A percentile compares a stretch with the other conserved stretches of the same genome.
phyloP scores from a whole-genome alignment of 345 rosid genomes.

The Arabis hirsuta region DNA sequence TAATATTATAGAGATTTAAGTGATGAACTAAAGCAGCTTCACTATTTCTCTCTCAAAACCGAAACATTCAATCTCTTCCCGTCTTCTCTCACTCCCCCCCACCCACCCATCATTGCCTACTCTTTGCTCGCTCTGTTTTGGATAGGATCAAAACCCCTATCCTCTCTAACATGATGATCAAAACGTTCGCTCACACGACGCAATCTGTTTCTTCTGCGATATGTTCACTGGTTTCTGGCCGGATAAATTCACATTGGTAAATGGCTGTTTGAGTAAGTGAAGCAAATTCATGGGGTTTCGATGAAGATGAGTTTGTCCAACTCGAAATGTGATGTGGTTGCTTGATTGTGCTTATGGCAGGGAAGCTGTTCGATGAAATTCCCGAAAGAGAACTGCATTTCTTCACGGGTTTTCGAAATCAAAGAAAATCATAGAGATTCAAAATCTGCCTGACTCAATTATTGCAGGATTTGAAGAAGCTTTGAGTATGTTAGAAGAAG shows the following conservation, averaged over 20 bases:
- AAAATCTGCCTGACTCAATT: slow-evolving; percentile 49
- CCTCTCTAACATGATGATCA: slow-evolving; percentile 49
- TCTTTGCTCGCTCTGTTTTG: slow-evolving; percentile 56
- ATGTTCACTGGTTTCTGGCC: slow-evolving; percentile 43
- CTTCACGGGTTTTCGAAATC: slow-evolving; percentile 55
- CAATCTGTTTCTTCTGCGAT: slow-evolving; percentile 45
- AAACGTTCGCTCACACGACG: slow-evolving; percentile 53
- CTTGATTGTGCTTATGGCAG: slow-evolving; percentile 21
- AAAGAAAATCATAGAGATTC: slow-evolving; percentile 40
- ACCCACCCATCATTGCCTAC: slow-evolving; percentile 42
- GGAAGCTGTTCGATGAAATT: slow-evolving; percentile 56
- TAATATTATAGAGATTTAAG: no score
- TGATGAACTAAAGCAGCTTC: slow-evolving; percentile 43
- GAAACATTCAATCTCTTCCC: slow-evolving; percentile 48
- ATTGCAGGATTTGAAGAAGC: slow-evolving; percentile 53
- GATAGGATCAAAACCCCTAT: slow-evolving; percentile 39
- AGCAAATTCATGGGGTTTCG: slow-evolving; percentile 61
- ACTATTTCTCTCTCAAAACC: slow-evolving; percentile 55
- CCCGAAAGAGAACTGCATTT: slow-evolving; percentile 49
- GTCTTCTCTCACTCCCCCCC: slow-evolving; percentile 48
- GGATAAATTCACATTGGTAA: slow-evolving; percentile 54
- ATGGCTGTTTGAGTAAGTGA: slow-evolving; percentile 59
- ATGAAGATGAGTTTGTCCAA: slow-evolving; percentile 62
- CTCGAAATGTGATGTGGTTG: slow-evolving; percentile 36
- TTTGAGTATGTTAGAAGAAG: slow-evolving; percentile 40